Conservation (phyloP, 2,329 filamentous ascomycete species). For the Trichoderma citrinoviride region DNA sequence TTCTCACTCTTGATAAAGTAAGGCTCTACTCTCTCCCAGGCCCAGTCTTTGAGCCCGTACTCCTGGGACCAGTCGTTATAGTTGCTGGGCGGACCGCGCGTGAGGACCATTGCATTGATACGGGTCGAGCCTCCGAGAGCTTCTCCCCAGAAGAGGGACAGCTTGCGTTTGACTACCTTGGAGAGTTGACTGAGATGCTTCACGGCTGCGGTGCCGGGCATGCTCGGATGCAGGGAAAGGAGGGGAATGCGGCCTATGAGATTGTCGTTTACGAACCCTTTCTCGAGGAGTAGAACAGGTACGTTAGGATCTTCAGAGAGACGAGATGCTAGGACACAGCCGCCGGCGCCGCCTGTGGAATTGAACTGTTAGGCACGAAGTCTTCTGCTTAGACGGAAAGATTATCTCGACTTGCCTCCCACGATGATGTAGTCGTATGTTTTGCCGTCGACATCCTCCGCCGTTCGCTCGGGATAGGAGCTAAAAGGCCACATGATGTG, state of each 20-base stretch:
- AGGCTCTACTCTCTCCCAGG: slow-evolving; percentile 1
- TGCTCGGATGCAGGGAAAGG: neutral
- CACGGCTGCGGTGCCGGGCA: neutral
- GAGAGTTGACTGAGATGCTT: neutral
- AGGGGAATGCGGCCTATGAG: neutral
- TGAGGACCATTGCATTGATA: neutral
- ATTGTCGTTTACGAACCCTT: neutral
- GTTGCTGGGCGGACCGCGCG: neutral
- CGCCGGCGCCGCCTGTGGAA: neutral
- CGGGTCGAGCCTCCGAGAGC: neutral
- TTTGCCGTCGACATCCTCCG: neutral
- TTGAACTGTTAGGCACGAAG: neutral
- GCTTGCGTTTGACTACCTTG: neutral
- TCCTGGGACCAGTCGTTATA: neutral
- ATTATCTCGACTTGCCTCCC: neutral
- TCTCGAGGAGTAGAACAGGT: neutral
- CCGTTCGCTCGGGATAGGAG: neutral
- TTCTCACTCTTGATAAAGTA: neutral
- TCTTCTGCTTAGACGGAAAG: neutral
- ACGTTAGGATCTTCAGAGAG: neutral
- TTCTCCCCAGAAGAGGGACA: neutral
- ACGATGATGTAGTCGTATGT: neutral
- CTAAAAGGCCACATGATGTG: neutral
- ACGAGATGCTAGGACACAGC: neutral
- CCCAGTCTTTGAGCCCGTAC: neutral